These are phyloP conservation scores for Termitomyces heimii DNA, from an alignment of 768 basidiomycete genomes.

Conservation along the genomic window DNA sequence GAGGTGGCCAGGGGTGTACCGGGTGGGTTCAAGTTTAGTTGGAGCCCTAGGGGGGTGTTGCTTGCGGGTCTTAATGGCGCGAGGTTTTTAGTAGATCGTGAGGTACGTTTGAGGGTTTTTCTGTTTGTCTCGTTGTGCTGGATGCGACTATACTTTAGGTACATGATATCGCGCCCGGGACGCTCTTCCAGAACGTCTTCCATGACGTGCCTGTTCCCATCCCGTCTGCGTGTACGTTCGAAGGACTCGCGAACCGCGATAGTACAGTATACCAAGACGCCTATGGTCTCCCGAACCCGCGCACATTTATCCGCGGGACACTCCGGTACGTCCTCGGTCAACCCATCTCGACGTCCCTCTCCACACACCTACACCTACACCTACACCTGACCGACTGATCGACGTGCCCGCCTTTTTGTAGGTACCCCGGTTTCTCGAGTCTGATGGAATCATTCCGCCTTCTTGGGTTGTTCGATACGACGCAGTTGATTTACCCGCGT, in stretches of 20 bases:
- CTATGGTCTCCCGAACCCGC: conserved; percentile 50
- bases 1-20: conserved; percentile 47
- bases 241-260: conserved; percentile 85
- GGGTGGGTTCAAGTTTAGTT: conserved; percentile 89
- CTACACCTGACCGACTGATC: too few species aligned
- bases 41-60: conserved; percentile 86
- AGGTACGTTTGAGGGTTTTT: conserved; percentile 33
- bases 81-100: conserved; percentile 48
- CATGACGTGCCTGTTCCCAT: conserved; percentile 66
- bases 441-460: conserved; percentile 68
- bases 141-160: conserved; percentile 23
- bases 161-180: conserved; percentile 41
- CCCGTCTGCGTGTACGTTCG: conserved; percentile 55
- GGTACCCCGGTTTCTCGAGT: conserved; percentile 79
- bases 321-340: conserved; percentile 62
- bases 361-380: too few species aligned
- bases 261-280: conserved; percentile 63
- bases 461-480: conserved; percentile 60
- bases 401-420: too few species aligned
- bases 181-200: conserved; percentile 55
- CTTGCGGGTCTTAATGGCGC: conserved; percentile 75
- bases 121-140: background rate
- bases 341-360: too few species aligned
- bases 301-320: conserved; percentile 80
- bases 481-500: conserved; percentile 26